These are phyloP conservation scores for Obelidium mucronatum DNA, from an alignment of 192 early-diverging fungal species.

Conservation along the genomic window DNA sequence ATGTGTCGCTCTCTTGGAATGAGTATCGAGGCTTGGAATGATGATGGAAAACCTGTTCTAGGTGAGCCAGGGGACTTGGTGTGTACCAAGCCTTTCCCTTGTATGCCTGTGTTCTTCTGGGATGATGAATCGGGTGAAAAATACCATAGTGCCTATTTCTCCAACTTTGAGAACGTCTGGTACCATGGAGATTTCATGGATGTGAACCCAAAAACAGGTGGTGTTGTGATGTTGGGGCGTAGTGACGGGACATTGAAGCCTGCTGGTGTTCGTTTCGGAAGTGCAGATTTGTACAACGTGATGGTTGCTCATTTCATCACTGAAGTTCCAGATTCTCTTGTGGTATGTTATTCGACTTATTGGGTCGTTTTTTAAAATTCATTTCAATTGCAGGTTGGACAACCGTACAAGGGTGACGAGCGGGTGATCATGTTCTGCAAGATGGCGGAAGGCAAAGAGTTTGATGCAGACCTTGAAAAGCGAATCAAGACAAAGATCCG, in stretches of 20 bases:
- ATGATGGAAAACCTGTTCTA: conserved; percentile 50
- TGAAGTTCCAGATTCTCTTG: conserved; percentile 85
- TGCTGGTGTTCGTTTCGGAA: conserved; percentile 90
- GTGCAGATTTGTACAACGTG: conserved; percentile 94
- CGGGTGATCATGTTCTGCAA: conserved; percentile 92
- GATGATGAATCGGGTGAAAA: conserved; percentile 76
- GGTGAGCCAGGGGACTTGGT: conserved; percentile 86
- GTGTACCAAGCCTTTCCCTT: conserved; percentile 90
- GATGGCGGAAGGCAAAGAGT: conserved; percentile 68
- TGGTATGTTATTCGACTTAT: conserved; percentile 37
- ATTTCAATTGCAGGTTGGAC: conserved; percentile 79
- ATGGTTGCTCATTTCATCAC: conserved; percentile 72
- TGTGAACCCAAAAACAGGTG: conserved; percentile 83
- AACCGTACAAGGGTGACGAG: conserved; percentile 85
- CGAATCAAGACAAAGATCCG: conserved; percentile 81
- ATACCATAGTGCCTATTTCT: conserved; percentile 91
- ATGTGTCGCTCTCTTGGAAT: conserved; percentile 93
- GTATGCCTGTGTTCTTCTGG: conserved; percentile 98
- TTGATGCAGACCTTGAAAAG: conserved; percentile 69
- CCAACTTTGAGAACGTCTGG: conserved; percentile 84
- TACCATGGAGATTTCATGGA: conserved; percentile 96
- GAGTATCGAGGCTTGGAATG: conserved; percentile 92
- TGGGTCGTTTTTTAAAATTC: not conserved
- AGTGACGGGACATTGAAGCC: conserved; percentile 93
- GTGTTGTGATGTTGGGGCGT: conserved; percentile 94